Base-by-base conservation (phyloP, 176 grass and related monocot genomes). In the Raddia guianensis region DNA sequence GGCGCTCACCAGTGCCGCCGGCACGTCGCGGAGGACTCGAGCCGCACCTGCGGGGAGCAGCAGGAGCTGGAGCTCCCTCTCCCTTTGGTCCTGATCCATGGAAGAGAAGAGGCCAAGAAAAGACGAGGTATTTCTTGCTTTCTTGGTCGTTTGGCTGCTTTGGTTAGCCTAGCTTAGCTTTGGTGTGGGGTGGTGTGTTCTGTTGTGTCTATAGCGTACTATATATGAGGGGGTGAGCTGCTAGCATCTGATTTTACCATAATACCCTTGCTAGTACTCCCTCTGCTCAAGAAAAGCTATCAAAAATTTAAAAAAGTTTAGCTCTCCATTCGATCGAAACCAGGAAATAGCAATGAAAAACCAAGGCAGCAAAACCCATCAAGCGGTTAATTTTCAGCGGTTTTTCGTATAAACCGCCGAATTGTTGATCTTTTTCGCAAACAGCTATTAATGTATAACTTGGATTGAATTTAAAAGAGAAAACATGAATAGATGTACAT, bases 51-150 rank as follows among this genome's bases (percentile, higher is more conserved):
- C 52, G 0, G 92, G 91, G 32, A 89, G 79, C 60, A 98, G 82
- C 60, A 98, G 84, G 50, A 93, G 79, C 60, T 91, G 90, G 72
- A 91, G 64, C 72, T 93, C 89, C 62, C 86, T 80, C 49, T 86
- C 85, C 20, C 78, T 79, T 19, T 88, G 86, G 37, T 87, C 72
- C 69, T 84, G 75, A 63, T 95, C 96, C 96, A 99, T 95, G 75
- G 79, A 83, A 53, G 64, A 46, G 32, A 63, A 27, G 20, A 77
- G 44, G 7, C 4, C 34, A 74, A 37, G 49, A 34, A 45, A 59
- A 55, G 75, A 34, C 18, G 50, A 73, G 75, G 35, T 80, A 79
- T 63, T 45, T 64, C 5, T 16, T 49, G 6, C 68, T 83, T 12
- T 9, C 71, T 63, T 49, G 63, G 21, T 60, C 15, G 21, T 3